Evolutionary conservation across 371 early-diverging fungal genomes (phyloP), one percentile per base, ranked within the genome.

Genomic region (Mucor saturninus): DNA sequence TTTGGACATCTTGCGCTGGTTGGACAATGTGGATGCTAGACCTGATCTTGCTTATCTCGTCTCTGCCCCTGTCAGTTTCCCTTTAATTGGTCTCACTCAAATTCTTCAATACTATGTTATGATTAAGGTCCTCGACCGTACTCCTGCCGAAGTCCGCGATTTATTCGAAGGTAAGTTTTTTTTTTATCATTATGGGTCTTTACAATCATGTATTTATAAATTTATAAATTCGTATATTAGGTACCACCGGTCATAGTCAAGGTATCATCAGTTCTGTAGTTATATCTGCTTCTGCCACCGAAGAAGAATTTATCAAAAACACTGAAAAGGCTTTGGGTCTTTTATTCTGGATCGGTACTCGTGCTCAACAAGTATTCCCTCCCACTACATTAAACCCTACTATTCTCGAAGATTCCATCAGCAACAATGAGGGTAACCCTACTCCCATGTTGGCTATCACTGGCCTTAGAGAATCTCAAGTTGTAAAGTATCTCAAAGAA

Each of bases 211-310:
- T 3, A 21, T 21, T 21, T 21, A 21, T 21, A 21, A 21, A 1
- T 21, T 21, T 21, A 21, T 21, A 21, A 21, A 21, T 21, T 35
- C 8, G 8, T 13, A 15, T 39, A 54, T 26, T 77, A 87, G 95
- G 94, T 61, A 82, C 93, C 43, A 94, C 96, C 26, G 97, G 97
- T 71, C 97, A 97, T 75, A 91, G 91, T 68, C 97, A 97, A 79
- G 97, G 97, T 61, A 91, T 97, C 64, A 89, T 97, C 69, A 88
- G 94, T 15, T 91, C 97, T 21, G 93, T 92, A 28, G 95, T 93
- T 54, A 88, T 97, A 72, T 83, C 97, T 32, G 73, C 93, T 14
- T 92, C 96, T 51, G 74, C 86, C 37, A 90, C 94, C 38, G 89
- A 91, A 54, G 91, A 91, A 58, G 91, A 91, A 28, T 95, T 96